Base-by-base conservation (phyloP, 2,329 filamentous ascomycete genomes). In the Botrytis fragariae region DNA sequence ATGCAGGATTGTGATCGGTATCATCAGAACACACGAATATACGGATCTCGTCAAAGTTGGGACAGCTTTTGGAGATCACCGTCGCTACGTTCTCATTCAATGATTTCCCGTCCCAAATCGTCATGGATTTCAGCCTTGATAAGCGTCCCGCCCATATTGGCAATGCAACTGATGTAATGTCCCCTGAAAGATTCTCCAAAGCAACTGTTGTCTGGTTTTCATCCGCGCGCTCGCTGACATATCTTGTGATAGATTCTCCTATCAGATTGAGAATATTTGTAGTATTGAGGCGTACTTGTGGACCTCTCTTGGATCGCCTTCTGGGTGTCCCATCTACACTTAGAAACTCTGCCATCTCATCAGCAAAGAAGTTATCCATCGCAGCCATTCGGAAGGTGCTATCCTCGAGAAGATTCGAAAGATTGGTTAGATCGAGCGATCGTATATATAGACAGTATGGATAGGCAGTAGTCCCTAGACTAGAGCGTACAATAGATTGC, bases 371-470 rank as follows among this genome's bases (percentile, higher is more conserved):
- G 14, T 69, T 77, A 1, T 81, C 73, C 22, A 81, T 77, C 45
- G 81, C 74, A 4, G 70, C 60, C 1, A 74, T 73, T 39, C 82
- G 78, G 42, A 80, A 78, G 14, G 75, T 74, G 51, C 87, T 83
- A 73, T 91, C 87, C 16, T 87, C 85, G 3, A 93, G 83, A 35
- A 92, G 83, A 59, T 88, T 83, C 18, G 84, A 82, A 1, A 93
- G 84, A 78, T 91, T 88, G 71, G 88, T 84, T 16, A 93, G 85
- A 76, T 91, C 88, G 54, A 94, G 83, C 39, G 85, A 84, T 72
- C 87, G 88, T 72, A 93, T 87, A 81, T 92, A 93, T 54, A 88
- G 85, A 77, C 88, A 92, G 79, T 94, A 94, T 0, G 91, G 91
- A 75, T 89, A 91, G 29, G 88, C 82, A 0, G 91, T 92, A 75